Evolutionary conservation across 257 asterid species (phyloP).

Genomic region (Sherardia arvensis): DNA sequence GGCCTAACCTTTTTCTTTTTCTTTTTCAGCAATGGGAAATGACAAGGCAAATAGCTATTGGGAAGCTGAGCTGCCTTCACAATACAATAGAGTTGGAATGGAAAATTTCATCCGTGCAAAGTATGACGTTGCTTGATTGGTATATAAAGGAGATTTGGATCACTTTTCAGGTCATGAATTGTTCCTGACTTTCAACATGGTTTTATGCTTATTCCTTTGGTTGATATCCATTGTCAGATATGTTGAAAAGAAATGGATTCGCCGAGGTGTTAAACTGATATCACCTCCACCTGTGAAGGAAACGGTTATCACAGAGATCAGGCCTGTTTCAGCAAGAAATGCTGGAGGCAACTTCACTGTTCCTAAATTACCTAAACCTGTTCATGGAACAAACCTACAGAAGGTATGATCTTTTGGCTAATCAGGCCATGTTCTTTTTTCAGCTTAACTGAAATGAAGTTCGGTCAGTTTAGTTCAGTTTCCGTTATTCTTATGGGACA

Average conservation of each 20-base stretch:
- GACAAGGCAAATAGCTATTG: conserved; percentile 33
- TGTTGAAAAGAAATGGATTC: conserved; percentile 34
- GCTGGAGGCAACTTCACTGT: not conserved
- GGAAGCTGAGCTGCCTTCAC: conserved; percentile 39
- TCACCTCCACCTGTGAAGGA: conserved; percentile 14
- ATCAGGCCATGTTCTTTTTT: not conserved
- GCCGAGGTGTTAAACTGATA: conserved; percentile 11
- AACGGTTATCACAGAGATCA: conserved; percentile 1
- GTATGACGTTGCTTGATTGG: conserved; percentile 24
- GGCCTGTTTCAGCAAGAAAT: conserved; percentile 7
- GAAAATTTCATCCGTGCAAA: conserved; percentile 39
- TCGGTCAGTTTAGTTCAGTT: not conserved
- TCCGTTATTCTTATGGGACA: not conserved
- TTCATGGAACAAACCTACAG: conserved; percentile 5
- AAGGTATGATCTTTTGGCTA: not conserved
- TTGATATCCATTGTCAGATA: conserved; percentile 20
- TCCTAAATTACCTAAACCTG: conserved; percentile 14
- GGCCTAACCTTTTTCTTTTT: not conserved
- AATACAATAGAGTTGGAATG: conserved; percentile 27
- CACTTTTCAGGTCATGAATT: conserved; percentile 6
- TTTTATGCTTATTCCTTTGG: conserved; percentile 1
- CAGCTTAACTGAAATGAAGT: not conserved
- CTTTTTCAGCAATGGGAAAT: conserved; percentile 32
- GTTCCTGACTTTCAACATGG: not conserved
- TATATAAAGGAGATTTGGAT: conserved; percentile 8